Conservation (phyloP, 1,139 yeast species). For the Pichia sp. region DNA sequence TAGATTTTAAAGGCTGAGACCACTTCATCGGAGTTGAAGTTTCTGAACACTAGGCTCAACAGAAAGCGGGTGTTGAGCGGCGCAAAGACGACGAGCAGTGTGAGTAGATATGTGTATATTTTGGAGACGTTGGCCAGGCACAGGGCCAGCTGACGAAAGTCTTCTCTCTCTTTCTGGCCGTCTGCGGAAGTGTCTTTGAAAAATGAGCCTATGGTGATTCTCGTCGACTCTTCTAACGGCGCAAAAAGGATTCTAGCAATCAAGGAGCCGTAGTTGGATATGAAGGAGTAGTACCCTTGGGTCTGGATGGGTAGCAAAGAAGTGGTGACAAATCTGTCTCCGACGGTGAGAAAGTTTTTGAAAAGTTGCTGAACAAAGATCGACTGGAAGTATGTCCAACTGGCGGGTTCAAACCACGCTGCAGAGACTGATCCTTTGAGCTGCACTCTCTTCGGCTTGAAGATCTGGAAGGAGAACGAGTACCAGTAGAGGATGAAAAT, state of each 20-base stretch:
- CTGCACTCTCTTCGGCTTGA: neutral
- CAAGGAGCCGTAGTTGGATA: slow-evolving; percentile 86
- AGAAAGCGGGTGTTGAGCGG: slow-evolving; percentile 53
- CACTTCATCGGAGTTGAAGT: slow-evolving; percentile 48
- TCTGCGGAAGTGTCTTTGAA: slow-evolving; percentile 27
- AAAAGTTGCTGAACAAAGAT: slow-evolving; percentile 77
- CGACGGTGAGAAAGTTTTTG: slow-evolving; percentile 85
- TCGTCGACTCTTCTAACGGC: slow-evolving; percentile 84
- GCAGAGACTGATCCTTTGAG: neutral
- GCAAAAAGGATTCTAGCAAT: slow-evolving; percentile 78
- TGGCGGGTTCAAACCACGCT: slow-evolving; percentile 9
- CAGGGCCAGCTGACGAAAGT: slow-evolving; percentile 7
- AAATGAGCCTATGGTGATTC: slow-evolving; percentile 65
- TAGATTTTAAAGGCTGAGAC: slow-evolving; percentile 65
- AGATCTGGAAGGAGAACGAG: slow-evolving; percentile 8
- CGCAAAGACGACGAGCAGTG: slow-evolving; percentile 53
- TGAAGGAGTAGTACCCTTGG: slow-evolving; percentile 85
- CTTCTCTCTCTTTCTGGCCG: slow-evolving; percentile 3
- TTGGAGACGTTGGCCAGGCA: slow-evolving; percentile 43
- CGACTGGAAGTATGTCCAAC: slow-evolving; percentile 45
- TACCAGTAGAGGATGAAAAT: slow-evolving; percentile 37
- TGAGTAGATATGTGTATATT: slow-evolving; percentile 49
- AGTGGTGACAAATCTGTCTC: slow-evolving; percentile 76
- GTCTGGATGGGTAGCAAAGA: slow-evolving; percentile 66
- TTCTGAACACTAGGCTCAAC: slow-evolving; percentile 45